Evolutionary conservation across 2,329 filamentous ascomycete genomes (phyloP).

Genomic region (Penicillium crustosum): DNA sequence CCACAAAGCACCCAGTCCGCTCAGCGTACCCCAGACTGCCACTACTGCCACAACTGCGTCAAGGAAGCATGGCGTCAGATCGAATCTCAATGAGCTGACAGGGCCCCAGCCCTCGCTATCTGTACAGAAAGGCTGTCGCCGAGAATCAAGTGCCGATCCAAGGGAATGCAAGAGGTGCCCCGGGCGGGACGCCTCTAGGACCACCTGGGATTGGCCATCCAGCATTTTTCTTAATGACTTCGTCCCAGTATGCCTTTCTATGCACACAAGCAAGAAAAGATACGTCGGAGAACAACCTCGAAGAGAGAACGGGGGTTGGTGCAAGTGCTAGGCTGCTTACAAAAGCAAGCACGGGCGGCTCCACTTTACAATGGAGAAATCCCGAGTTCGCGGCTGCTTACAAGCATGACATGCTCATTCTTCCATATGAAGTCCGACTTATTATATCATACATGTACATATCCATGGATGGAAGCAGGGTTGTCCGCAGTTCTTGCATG

Average conservation of each 20-base stretch:
- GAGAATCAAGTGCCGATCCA: slow-evolving; percentile 28
- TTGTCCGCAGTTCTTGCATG: background rate
- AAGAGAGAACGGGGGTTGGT: slow-evolving; percentile 14
- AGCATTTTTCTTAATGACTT: slow-evolving; percentile 33
- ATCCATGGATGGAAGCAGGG: background rate
- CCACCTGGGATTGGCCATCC: slow-evolving; percentile 36
- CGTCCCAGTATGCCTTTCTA: slow-evolving; percentile 26
- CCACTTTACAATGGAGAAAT: slow-evolving; percentile 11
- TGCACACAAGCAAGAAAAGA: slow-evolving; percentile 15
- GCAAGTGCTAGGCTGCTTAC: slow-evolving; percentile 21
- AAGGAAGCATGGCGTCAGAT: slow-evolving; percentile 96
- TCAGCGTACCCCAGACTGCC: slow-evolving; percentile 73
- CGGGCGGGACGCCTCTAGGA: slow-evolving; percentile 33
- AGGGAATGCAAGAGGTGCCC: slow-evolving; percentile 30
- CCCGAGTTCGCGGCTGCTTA: slow-evolving; percentile 1
- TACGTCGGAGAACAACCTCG: slow-evolving; percentile 6
- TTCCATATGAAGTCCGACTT: background rate
- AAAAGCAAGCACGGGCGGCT: slow-evolving; percentile 15
- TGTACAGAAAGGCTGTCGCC: slow-evolving; percentile 72
- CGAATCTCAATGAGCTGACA: slow-evolving; percentile 79
- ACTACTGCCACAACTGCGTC: slow-evolving; percentile 83
- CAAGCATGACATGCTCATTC: background rate
- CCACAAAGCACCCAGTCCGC: slow-evolving; percentile 75
- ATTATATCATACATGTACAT: background rate
- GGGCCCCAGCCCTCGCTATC: slow-evolving; percentile 96